These are phyloP conservation scores for Choiromyces venosus DNA, from an alignment of 495 filamentous ascomycete species.

Conservation along the genomic window DNA sequence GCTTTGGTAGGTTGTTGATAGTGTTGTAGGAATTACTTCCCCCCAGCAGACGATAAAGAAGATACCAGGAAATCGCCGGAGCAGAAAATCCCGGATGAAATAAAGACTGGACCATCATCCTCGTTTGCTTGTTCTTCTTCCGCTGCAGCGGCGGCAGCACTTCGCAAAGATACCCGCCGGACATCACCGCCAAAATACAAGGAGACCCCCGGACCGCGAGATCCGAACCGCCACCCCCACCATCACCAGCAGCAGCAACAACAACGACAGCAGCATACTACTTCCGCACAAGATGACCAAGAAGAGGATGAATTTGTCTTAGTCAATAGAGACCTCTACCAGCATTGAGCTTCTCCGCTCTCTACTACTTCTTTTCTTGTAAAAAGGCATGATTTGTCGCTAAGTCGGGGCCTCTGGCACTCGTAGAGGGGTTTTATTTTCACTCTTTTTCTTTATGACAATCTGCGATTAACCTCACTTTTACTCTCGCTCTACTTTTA, in stretches of 20 bases:
- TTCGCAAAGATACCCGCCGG: background rate
- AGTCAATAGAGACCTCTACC: background rate
- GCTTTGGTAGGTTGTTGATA: background rate
- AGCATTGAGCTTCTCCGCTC: background rate
- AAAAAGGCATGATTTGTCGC: background rate
- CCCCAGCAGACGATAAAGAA: background rate
- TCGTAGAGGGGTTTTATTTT: background rate
- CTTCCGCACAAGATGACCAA: background rate
- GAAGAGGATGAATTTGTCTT: background rate
- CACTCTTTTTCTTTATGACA: background rate
- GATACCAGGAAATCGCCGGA: background rate
- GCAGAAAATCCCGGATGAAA: background rate
- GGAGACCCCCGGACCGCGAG: background rate
- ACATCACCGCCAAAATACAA: background rate
- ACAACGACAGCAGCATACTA: background rate
- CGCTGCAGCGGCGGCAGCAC: background rate
- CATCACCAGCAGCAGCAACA: background rate
- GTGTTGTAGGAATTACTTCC: conserved; percentile 17
- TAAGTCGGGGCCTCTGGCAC: background rate
- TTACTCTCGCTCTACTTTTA: background rate
- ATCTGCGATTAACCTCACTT: no score
- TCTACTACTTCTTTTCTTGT: no score
- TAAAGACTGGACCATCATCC: background rate
- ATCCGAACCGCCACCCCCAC: background rate
- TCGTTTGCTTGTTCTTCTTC: background rate